These are phyloP conservation scores for Trichocomaceae sp. DNA, from an alignment of 2,329 filamentous ascomycete genomes.

Conservation along the genomic window DNA sequence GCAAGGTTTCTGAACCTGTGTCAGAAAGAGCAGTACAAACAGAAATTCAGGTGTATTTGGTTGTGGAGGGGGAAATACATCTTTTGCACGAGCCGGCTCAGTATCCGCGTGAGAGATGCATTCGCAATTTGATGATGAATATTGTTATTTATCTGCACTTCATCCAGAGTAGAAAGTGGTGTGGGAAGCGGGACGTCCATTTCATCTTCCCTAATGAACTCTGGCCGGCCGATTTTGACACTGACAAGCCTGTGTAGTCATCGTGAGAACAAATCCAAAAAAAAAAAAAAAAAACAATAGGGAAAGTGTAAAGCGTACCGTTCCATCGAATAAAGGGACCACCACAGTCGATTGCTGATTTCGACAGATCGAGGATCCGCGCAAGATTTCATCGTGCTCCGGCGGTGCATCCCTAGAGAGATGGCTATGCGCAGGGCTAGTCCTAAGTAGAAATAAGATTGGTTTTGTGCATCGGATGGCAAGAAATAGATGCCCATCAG, in stretches of 20 bases:
- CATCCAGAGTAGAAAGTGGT: not conserved
- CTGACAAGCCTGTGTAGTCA: not conserved
- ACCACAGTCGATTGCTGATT: slow-evolving; percentile 1
- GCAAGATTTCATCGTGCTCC: not conserved
- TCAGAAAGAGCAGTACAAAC: not conserved
- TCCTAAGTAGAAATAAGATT: slow-evolving; percentile 35
- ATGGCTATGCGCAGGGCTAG: slow-evolving; percentile 49
- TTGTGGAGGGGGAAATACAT: not conserved
- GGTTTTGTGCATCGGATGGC: slow-evolving; percentile 29
- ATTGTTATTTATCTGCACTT: slow-evolving; percentile 4
- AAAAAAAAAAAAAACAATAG: too few species aligned
- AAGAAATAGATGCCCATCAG: slow-evolving; percentile 32
- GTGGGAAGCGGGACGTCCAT: not conserved
- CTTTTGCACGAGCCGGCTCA: slow-evolving; percentile 1
- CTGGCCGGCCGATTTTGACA: not conserved
- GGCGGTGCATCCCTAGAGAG: slow-evolving; percentile 42
- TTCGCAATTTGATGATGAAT: slow-evolving; percentile 1
- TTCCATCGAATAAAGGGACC: slow-evolving; percentile 1
- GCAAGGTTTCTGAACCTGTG: not conserved
- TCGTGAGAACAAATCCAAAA: not conserved
- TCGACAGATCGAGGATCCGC: not conserved
- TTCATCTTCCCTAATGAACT: slow-evolving; percentile 1
- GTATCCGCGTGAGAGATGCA: not conserved
- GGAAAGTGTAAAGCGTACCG: not conserved
- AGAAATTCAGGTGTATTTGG: not conserved